These are phyloP conservation scores for Verticillium zaregamsianum DNA, from an alignment of 2,329 filamentous ascomycete genomes.

Conservation along the genomic window DNA sequence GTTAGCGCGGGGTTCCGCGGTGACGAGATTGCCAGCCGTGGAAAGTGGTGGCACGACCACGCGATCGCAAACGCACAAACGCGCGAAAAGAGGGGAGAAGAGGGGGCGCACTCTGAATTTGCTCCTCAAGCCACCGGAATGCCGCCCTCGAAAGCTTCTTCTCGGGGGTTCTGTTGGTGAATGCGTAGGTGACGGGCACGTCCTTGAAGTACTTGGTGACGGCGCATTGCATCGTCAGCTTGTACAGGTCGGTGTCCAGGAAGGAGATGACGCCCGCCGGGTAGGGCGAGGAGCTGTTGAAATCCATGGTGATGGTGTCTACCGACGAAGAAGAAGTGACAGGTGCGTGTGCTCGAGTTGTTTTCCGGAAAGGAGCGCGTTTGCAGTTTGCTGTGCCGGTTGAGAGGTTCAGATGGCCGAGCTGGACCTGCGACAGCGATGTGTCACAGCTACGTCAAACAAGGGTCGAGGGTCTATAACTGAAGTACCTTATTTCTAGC, in stretches of 20 bases:
- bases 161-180: conserved; percentile 91
- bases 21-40: background rate
- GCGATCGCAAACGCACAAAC: background rate
- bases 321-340: background rate
- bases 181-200: conserved; percentile 80
- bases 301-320: conserved; percentile 40
- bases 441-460: conserved; percentile 1
- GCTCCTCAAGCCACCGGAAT: conserved; percentile 78
- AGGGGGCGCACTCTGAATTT: conserved; percentile 65
- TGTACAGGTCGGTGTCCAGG: conserved; percentile 84
- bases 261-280: conserved; percentile 79
- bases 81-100: background rate
- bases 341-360: background rate
- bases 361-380: background rate
- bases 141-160: conserved; percentile 84
- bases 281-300: conserved; percentile 61
- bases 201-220: conserved; percentile 89
- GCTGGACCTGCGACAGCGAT: background rate
- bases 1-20: background rate
- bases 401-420: background rate
- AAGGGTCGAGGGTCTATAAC: background rate
- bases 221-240: conserved; percentile 98
- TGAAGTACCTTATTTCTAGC: background rate
- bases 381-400: background rate
- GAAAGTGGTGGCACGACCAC: background rate